These are phyloP conservation scores for Chloranthus sessilifolius DNA, from an alignment of 164 flowering plant species.

Conservation along the genomic window DNA sequence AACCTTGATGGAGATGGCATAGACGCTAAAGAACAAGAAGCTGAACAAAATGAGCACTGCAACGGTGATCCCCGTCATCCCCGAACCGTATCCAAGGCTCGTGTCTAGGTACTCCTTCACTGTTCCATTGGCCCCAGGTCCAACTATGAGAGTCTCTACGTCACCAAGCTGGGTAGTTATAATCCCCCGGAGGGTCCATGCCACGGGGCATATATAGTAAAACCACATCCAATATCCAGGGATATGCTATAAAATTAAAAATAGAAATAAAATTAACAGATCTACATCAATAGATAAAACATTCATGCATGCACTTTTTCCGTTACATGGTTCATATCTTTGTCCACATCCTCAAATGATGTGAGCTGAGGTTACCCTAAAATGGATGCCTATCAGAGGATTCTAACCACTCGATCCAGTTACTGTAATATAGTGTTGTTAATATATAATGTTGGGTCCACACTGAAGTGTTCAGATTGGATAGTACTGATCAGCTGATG, in stretches of 20 bases:
- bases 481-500: too few species aligned
- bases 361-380: too few species aligned
- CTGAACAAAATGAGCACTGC: constrained; percentile 46
- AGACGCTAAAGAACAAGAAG: constrained; percentile 51
- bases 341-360: too few species aligned
- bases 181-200: constrained; percentile 76
- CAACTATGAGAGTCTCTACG: constrained; percentile 42
- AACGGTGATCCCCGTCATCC: constrained; percentile 42
- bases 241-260: constrained; percentile 38
- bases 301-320: neutral
- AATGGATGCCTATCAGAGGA: too few species aligned
- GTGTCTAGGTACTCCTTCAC: constrained; percentile 56
- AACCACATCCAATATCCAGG: constrained; percentile 95
- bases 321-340: too few species aligned
- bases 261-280: too few species aligned
- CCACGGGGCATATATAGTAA: constrained; percentile 69
- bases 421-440: too few species aligned
- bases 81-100: constrained; percentile 44
- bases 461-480: too few species aligned
- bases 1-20: constrained; percentile 57
- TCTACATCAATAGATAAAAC: too few species aligned
- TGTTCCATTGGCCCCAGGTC: constrained; percentile 55
- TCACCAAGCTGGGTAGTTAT: constrained; percentile 81
- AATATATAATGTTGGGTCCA: too few species aligned
- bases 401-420: too few species aligned